Evolutionary conservation across 441 rosid species (phyloP), one percentile per base, ranked within the genome.

Genomic region (Viola pubescens): DNA sequence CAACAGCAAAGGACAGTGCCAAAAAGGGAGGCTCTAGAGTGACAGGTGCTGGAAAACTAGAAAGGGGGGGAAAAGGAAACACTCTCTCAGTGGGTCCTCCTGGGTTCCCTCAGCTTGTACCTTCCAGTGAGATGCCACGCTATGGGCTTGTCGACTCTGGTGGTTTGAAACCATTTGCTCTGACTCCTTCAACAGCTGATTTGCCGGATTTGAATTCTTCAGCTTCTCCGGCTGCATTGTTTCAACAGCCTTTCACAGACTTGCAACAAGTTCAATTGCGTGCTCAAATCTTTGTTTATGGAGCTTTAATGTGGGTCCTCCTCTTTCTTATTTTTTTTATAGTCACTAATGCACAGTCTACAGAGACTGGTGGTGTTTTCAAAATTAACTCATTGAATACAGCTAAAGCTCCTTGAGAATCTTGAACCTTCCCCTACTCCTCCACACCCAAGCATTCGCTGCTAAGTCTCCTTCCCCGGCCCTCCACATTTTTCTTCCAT

Each of bases 211-310:
- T 91, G 68, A 94, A 84, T 75, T 64, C 82, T 55, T 78, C 83
- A n/a, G 74, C 78, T 72, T 73, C 84, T 63, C 78, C 76, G 48
- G 65, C 85, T 52, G 68, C 74, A 73, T 70, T 77, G 56, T 83
- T 84, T 78, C 91, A 72, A 45, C 99, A 91, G 78, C 96, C 99
- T 73, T 94, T 94, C 79, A 87, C 91, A 3, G 98, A 94, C 71
- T 67, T 80, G 69, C 99, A 94, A 73, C 99, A 94, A 94, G 88
- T 94, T 77, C 98, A 94, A 73, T 79, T 94, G 67, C 99, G 99
- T 50, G 91, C 99, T 54, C 99, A 94, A 81, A 94, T 94, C 59
- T 85, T 94, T 81, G 98, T 91, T 64, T 94, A 94, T 72, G 99
- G 99, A 61, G 87, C 92, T 67, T 73, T 94, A 70, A 94, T 94